These are phyloP conservation scores for Mallotus japonicus DNA, from an alignment of 441 rosid species.

Conservation along the genomic window DNA sequence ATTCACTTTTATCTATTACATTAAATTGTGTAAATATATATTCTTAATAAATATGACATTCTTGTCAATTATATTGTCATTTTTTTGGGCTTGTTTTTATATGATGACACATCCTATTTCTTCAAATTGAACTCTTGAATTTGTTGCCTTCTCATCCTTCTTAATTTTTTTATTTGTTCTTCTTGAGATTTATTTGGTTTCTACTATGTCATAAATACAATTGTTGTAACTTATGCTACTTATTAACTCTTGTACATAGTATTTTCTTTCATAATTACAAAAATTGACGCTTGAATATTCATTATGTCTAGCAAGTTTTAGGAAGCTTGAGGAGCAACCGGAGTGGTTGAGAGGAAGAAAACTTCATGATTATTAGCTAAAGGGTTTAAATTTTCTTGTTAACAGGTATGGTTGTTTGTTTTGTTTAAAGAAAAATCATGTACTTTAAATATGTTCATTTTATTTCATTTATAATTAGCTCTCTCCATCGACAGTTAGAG, in stretches of 20 bases:
- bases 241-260: neutral
- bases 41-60: no score
- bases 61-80: no score
- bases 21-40: no score
- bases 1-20: no score
- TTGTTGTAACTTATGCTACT: neutral
- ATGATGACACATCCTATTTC: neutral
- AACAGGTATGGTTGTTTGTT: conserved; percentile 67
- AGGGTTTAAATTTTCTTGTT: conserved; percentile 97
- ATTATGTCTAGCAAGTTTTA: conserved; percentile 58
- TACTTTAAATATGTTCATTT: neutral
- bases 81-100: neutral
- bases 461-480: conserved; percentile 22
- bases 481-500: conserved; percentile 68
- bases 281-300: neutral
- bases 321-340: conserved; percentile 99
- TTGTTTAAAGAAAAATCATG: conserved; percentile 1
- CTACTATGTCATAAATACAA: neutral
- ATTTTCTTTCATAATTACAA: conserved; percentile 1
- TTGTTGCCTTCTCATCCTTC: neutral
- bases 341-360: conserved; percentile 97
- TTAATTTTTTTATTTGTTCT: neutral
- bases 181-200: neutral
- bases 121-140: neutral
- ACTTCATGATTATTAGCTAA: conserved; percentile 98